Evolutionary conservation across 192 early-diverging fungal genomes (phyloP).

Genomic region (Mortierella alpina): DNA sequence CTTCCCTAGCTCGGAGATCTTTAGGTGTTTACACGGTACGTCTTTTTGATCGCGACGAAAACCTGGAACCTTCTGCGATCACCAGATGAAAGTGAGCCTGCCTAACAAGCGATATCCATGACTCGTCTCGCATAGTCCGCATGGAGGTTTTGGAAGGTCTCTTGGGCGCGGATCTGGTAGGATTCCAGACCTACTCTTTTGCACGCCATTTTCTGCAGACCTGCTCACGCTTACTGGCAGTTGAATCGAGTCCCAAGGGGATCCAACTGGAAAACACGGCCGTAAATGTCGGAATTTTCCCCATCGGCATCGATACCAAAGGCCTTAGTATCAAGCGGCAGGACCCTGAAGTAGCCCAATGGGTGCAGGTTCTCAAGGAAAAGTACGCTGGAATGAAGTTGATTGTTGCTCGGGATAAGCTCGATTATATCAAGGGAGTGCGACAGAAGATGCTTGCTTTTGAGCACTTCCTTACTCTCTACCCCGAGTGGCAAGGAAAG

Average conservation of each 20-base stretch:
- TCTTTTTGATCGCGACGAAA: slow-evolving; percentile 1
- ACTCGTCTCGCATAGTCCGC: slow-evolving; percentile 58
- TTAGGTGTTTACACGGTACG: slow-evolving; percentile 87
- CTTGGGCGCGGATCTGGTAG: slow-evolving; percentile 88
- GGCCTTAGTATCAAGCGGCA: slow-evolving; percentile 78
- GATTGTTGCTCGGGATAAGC: slow-evolving; percentile 94
- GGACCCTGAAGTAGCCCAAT: slow-evolving; percentile 78
- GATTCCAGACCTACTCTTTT: slow-evolving; percentile 95
- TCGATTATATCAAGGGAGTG: slow-evolving; percentile 96
- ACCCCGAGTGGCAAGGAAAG: slow-evolving; percentile 93
- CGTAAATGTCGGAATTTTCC: slow-evolving; percentile 92
- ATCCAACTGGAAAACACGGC: slow-evolving; percentile 83
- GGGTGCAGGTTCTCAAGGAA: slow-evolving; percentile 81
- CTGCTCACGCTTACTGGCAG: slow-evolving; percentile 87
- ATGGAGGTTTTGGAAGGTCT: slow-evolving; percentile 92
- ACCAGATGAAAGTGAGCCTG: no score
- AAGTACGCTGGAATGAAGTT: slow-evolving; percentile 94
- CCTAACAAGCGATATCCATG: background rate
- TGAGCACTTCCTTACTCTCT: slow-evolving; percentile 86
- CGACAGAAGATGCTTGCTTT: slow-evolving; percentile 94
- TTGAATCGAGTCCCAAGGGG: slow-evolving; percentile 88
- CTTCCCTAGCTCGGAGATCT: slow-evolving; percentile 95
- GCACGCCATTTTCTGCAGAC: slow-evolving; percentile 90
- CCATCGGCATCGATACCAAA: slow-evolving; percentile 91
- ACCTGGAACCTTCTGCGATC: no score